Evolutionary conservation across 768 basidiomycete species (phyloP), one percentile per base, ranked within the genome.

Genomic region (Mycena chlorophos): DNA sequence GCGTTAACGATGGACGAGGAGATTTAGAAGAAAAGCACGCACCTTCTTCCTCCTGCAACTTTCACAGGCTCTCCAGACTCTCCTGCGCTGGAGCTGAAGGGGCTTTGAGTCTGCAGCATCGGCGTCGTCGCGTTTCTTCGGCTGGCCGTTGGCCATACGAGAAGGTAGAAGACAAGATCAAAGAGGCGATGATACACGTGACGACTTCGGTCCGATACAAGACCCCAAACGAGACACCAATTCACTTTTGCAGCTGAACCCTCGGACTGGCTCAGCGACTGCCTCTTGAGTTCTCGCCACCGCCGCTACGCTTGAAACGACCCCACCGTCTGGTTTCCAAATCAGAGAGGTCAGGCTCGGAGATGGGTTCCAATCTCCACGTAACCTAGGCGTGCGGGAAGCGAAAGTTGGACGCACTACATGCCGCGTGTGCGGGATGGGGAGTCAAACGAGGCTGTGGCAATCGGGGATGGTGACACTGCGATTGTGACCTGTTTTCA

Each of bases 31-130:
- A 8, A 42, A 8, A 37, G 20, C 8, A 10, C 20, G 40, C 17
- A 46, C 45, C 45, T 46, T 92, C 80, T 94, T 94, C 83, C 93
- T 93, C 62, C 91, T 85, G 78, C 91, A 94, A 65, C 86, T 85
- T 76, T 93, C 91, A 73, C 91, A 94, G 69, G 91, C 91, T 53
- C 91, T 75, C 91, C 92, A 94, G 45, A 94, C 91, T 63, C 91
- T 73, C 71, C 82, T 70, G 54, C 91, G 80, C 69, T 91, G 91
- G 23, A 92, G 78, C 69, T 88, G 88, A 39, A 92, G 69, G 28
- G 89, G 88, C 65, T 89, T 90, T 47, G 85, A 81, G 45, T 91
- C 89, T 37, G 75, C 62, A 14, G 83, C 63, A 52, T 79, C 70
- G 40, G 81, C 75, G 54, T 88, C 89, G 48, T 85, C 66, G 51